Percentiles rank a stretch among this genome's conserved stretches.
These are phyloP conservation scores for Monosporozyma aerobia DNA, from an alignment of 805 yeast species.

Conservation along the genomic window DNA sequence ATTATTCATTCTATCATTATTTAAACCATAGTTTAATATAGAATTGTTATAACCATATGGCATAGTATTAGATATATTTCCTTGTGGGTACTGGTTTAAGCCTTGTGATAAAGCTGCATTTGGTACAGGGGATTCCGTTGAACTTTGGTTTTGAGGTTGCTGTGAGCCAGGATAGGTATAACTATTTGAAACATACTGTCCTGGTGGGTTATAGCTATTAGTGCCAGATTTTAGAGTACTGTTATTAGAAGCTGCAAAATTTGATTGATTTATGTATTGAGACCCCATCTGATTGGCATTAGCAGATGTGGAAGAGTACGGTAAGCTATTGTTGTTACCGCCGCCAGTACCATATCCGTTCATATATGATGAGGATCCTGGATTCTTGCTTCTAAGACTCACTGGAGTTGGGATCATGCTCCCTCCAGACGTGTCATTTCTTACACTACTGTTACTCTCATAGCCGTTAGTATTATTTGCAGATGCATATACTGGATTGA, in stretches of 20 bases:
- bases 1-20: background rate
- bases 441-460: background rate
- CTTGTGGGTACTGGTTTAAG: slow-evolving; percentile 4
- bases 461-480: background rate
- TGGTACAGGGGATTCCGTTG: slow-evolving; percentile 3
- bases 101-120: background rate
- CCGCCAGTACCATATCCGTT: background rate
- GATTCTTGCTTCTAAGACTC: background rate
- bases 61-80: background rate
- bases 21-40: background rate
- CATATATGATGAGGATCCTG: background rate
- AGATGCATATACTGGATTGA: background rate
- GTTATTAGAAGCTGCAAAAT: background rate
- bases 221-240: background rate
- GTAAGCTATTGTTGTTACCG: too few relatives aligned
- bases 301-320: background rate
- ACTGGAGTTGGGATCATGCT: background rate
- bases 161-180: slow-evolving; percentile 5
- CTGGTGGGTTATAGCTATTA: background rate
- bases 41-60: slow-evolving; percentile 1
- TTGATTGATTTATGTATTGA: background rate
- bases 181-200: background rate
- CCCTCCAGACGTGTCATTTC: background rate
- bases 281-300: background rate
- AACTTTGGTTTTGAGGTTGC: slow-evolving; percentile 3